A percentile compares a stretch with the other conserved stretches of the same genome.
phyloP scores from a whole-genome alignment of 2,329 filamentous ascomycete genomes.

The Aureobasidium musti region DNA sequence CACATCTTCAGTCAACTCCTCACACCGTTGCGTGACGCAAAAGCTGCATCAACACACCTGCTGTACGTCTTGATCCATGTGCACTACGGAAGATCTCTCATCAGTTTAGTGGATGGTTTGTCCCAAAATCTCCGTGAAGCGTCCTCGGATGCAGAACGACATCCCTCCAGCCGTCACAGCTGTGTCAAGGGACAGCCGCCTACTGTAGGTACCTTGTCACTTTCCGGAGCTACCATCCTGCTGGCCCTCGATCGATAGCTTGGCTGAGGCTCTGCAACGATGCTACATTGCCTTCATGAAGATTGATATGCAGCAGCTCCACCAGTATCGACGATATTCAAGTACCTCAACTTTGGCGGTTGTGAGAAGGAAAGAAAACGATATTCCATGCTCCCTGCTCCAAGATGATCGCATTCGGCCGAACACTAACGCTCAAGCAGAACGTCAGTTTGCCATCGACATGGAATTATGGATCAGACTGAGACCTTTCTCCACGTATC shows the following conservation, averaged over 20 bases:
- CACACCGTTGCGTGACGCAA: conserved; percentile 11
- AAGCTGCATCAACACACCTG: background rate
- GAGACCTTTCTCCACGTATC: background rate
- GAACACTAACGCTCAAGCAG: background rate
- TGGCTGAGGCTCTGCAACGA: conserved; percentile 5
- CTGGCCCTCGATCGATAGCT: background rate
- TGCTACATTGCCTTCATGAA: background rate
- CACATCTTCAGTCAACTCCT: background rate
- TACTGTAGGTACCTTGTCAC: conserved; percentile 4
- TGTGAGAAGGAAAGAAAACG: background rate
- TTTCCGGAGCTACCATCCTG: background rate
- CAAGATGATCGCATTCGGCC: conserved; percentile 1
- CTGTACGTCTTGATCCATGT: conserved; percentile 5
- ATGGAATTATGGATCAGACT: background rate
- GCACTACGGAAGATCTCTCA: background rate
- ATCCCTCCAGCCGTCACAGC: background rate
- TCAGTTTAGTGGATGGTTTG: no score
- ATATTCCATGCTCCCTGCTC: background rate
- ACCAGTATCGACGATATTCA: background rate
- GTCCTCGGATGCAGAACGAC: no score
- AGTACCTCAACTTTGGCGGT: background rate
- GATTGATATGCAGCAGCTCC: background rate
- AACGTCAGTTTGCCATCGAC: background rate
- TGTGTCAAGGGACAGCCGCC: conserved; percentile 11
- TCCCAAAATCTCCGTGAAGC: no score